A percentile compares a stretch with the other conserved stretches of the same genome.
Evolutionary conservation across 1,139 yeast genomes (phyloP).

Genomic region (Citeromyces hawaiiensis): DNA sequence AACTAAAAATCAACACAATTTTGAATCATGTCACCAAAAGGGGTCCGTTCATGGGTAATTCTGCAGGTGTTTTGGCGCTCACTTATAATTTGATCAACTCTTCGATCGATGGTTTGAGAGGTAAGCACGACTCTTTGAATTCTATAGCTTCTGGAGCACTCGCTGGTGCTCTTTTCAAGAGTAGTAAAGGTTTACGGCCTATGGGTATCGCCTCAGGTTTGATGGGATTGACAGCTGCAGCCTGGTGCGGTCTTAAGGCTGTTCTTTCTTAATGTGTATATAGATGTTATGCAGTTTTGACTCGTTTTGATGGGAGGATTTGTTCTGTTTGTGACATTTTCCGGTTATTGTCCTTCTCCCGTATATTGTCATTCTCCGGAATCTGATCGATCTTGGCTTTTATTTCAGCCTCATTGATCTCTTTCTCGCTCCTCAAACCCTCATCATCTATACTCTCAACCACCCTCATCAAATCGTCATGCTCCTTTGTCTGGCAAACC

Average conservation of each 20-base stretch:
- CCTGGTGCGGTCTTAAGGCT: slow-evolving; percentile 81
- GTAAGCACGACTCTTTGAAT: slow-evolving; percentile 76
- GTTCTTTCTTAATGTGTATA: slow-evolving; percentile 12
- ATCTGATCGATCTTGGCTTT: no score
- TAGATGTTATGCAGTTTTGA: slow-evolving; percentile 1
- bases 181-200: slow-evolving; percentile 75
- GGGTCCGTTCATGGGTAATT: slow-evolving; percentile 92
- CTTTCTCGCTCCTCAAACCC: no score
- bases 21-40: slow-evolving; percentile 87
- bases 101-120: slow-evolving; percentile 66
- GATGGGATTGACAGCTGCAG: slow-evolving; percentile 83
- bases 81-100: slow-evolving; percentile 80
- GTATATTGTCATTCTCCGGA: no score
- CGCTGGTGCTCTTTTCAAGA: slow-evolving; percentile 85
- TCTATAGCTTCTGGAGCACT: slow-evolving; percentile 83
- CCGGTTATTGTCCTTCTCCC: no score
- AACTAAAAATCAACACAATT: slow-evolving; percentile 75
- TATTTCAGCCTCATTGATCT: not conserved
- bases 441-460: not conserved
- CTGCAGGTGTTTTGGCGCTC: slow-evolving; percentile 87
- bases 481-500: not conserved
- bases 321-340: not conserved
- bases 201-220: slow-evolving; percentile 80
- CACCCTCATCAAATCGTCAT: slow-evolving; percentile 5
- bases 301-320: not conserved